A percentile compares a stretch with the other conserved stretches of the same genome.
phyloP scores from a whole-genome alignment of 441 rosid genomes.

The Viola pubescens region DNA sequence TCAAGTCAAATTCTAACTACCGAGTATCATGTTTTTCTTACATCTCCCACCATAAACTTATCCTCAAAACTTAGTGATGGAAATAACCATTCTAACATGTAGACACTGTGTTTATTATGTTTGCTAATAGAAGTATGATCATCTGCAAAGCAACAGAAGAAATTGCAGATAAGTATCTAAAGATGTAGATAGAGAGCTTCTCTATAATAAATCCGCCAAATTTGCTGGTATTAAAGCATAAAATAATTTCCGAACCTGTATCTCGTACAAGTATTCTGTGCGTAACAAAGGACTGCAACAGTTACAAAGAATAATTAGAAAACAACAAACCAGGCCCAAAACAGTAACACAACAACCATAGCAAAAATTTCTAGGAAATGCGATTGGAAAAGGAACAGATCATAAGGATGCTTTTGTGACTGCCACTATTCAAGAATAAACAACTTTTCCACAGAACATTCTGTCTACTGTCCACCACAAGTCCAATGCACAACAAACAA shows the following conservation, averaged over 20 bases:
- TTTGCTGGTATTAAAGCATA: neutral
- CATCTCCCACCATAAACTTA: slow-evolving; percentile 52
- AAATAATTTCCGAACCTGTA: slow-evolving; percentile 31
- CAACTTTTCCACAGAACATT: neutral
- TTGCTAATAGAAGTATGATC: slow-evolving; percentile 25
- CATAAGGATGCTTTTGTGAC: neutral
- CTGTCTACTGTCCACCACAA: neutral
- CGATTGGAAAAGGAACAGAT: neutral
- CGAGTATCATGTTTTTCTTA: slow-evolving; percentile 20
- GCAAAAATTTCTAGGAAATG: neutral
- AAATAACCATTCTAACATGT: slow-evolving; percentile 53
- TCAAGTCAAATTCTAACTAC: neutral
- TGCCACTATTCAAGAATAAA: neutral
- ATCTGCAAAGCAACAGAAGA: slow-evolving; percentile 29
- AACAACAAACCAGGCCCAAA: neutral
- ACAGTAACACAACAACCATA: neutral
- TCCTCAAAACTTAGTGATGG: slow-evolving; percentile 48
- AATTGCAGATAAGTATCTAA: neutral
- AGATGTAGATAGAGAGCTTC: neutral
- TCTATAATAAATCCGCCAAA: neutral
- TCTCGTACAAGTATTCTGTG: slow-evolving; percentile 46
- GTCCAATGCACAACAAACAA: neutral
- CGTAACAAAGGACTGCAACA: slow-evolving; percentile 67
- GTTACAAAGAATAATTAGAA: slow-evolving; percentile 13
- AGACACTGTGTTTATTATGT: slow-evolving; percentile 19